Evolutionary conservation across 768 basidiomycete species (phyloP).

Genomic region (Suillus occidentalis): DNA sequence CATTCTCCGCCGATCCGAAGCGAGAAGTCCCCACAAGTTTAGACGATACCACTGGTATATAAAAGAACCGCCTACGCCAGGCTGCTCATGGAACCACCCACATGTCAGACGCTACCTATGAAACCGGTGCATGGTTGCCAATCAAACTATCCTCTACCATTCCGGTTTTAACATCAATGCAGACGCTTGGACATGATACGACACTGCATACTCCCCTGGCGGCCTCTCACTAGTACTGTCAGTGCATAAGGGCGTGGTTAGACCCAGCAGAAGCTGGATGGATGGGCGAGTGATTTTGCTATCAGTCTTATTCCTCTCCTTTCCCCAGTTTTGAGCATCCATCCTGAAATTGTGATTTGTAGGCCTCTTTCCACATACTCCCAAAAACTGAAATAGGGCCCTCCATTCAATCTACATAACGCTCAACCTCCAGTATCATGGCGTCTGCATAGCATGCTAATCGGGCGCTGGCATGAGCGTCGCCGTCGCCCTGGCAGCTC

Average conservation of each 20-base stretch:
- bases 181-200: constrained; percentile 36
- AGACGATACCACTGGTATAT: too few species aligned
- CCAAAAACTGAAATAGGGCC: constrained; percentile 54
- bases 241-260: constrained; percentile 76
- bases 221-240: constrained; percentile 47
- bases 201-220: constrained; percentile 71
- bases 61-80: too few species aligned
- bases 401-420: constrained; percentile 62
- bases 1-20: too few species aligned
- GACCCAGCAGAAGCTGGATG: constrained; percentile 63
- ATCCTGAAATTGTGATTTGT: background rate
- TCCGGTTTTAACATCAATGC: background rate
- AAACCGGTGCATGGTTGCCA: constrained; percentile 92
- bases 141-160: constrained; percentile 49
- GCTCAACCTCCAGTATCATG: too few species aligned
- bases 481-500: constrained; percentile 60
- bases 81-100: too few species aligned
- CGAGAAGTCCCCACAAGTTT: too few species aligned
- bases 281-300: constrained; percentile 56
- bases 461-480: constrained; percentile 62
- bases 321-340: background rate
- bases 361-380: constrained; percentile 74
- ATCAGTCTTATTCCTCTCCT: constrained; percentile 41
- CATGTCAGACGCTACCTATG: constrained; percentile 90
- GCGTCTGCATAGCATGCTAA: constrained; percentile 48